phyloP scores from a whole-genome alignment of 2,329 filamentous ascomycete species.

The Onygenales sp. region DNA sequence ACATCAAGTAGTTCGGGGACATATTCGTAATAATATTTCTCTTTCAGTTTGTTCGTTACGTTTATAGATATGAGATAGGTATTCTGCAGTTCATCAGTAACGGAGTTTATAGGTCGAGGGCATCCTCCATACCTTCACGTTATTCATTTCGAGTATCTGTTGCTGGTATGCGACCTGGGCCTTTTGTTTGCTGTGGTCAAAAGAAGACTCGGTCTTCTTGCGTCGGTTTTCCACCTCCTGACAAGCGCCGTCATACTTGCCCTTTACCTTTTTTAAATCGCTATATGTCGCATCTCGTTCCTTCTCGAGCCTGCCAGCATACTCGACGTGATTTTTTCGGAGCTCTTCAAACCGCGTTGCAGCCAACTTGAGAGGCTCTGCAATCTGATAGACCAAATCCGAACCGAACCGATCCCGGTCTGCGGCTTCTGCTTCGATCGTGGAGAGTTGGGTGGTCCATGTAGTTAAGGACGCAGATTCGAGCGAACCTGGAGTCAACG shows the following conservation, averaged over 20 bases:
- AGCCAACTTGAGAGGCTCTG: constrained; percentile 73
- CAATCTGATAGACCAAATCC: constrained; percentile 69
- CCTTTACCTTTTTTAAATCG: constrained; percentile 82
- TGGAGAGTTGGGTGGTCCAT: constrained; percentile 88
- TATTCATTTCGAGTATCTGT: constrained; percentile 91
- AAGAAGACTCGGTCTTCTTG: constrained; percentile 91
- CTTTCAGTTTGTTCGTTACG: constrained; percentile 94
- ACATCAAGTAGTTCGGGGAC: constrained; percentile 88
- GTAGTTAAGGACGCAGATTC: constrained; percentile 96
- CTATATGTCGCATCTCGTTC: constrained; percentile 77
- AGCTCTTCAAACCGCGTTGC: constrained; percentile 75
- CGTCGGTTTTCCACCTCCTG: constrained; percentile 90
- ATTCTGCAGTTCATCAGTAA: constrained; percentile 48
- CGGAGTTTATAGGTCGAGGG: not conserved
- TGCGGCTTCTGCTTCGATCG: constrained; percentile 74
- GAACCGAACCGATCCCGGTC: constrained; percentile 82
- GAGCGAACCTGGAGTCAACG: constrained; percentile 87
- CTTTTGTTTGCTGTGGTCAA: constrained; percentile 76
- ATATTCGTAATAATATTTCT: constrained; percentile 95
- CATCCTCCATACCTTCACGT: constrained; percentile 55
- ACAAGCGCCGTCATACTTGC: constrained; percentile 84
- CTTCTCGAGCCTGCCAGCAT: constrained; percentile 76
- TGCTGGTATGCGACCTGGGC: constrained; percentile 87
- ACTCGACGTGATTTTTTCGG: constrained; percentile 82
- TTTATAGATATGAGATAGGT: constrained; percentile 95